A percentile compares a stretch with the other conserved stretches of the same genome.
These are phyloP conservation scores for Xylariaceae sp. DNA, from an alignment of 2,329 filamentous ascomycete species.

Conservation along the genomic window DNA sequence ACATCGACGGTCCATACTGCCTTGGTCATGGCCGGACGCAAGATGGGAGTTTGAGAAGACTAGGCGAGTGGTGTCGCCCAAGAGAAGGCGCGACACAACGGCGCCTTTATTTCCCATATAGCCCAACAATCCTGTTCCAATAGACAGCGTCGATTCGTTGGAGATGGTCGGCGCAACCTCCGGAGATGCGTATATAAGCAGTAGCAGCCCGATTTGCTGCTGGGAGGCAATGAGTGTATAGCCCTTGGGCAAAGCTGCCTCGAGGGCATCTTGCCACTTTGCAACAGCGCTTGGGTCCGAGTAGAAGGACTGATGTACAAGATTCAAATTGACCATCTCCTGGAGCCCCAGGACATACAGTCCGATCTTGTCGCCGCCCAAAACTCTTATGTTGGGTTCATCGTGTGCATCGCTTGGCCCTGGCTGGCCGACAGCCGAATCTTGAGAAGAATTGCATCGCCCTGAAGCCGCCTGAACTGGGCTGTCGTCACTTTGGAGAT, in stretches of 20 bases:
- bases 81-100: constrained; percentile 73
- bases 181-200: constrained; percentile 83
- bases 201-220: constrained; percentile 80
- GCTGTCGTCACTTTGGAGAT: constrained; percentile 22
- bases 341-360: constrained; percentile 90
- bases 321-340: constrained; percentile 84
- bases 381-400: constrained; percentile 43
- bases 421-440: neutral
- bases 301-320: constrained; percentile 75
- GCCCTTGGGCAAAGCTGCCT: constrained; percentile 69
- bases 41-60: constrained; percentile 92
- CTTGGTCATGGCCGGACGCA: constrained; percentile 78
- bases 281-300: constrained; percentile 68
- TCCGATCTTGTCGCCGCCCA: constrained; percentile 68
- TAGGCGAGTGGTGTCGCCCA: constrained; percentile 85
- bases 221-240: constrained; percentile 77
- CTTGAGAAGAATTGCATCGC: neutral
- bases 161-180: constrained; percentile 71
- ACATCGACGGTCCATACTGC: constrained; percentile 76
- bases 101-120: constrained; percentile 97
- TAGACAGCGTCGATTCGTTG: constrained; percentile 75
- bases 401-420: constrained; percentile 39
- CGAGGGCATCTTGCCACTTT: constrained; percentile 78
- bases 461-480: neutral
- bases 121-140: constrained; percentile 86